These are phyloP conservation scores for Pseudocercospora eumusae DNA, from an alignment of 2,329 filamentous ascomycete genomes.

Conservation along the genomic window DNA sequence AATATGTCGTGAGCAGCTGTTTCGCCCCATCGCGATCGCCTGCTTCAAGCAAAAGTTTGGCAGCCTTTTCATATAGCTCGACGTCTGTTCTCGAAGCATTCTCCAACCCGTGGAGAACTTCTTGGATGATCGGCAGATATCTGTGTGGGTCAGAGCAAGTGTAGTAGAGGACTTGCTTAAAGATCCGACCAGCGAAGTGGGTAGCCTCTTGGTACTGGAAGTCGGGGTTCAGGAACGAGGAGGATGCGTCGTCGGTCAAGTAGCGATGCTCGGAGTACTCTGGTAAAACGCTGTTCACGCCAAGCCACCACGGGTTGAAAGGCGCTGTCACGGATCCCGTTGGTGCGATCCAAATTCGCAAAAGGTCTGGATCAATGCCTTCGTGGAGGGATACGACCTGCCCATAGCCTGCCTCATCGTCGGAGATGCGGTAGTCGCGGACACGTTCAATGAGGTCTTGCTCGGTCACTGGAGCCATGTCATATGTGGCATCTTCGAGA, in stretches of 20 bases:
- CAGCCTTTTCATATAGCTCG: constrained; percentile 23
- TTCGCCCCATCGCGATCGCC: constrained; percentile 25
- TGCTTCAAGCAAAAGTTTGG: constrained; percentile 18
- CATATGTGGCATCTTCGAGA: constrained; percentile 40
- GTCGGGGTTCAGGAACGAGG: constrained; percentile 40
- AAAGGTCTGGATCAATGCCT: constrained; percentile 37
- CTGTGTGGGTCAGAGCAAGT: constrained; percentile 24
- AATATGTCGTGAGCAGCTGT: constrained; percentile 24
- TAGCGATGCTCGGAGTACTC: constrained; percentile 42
- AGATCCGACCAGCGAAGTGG: constrained; percentile 26
- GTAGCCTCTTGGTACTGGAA: constrained; percentile 35
- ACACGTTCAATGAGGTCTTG: constrained; percentile 49
- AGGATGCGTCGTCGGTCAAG: constrained; percentile 39
- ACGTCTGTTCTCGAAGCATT: constrained; percentile 22
- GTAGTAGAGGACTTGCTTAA: constrained; percentile 30
- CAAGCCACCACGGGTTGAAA: constrained; percentile 42
- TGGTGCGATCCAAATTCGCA: constrained; percentile 41
- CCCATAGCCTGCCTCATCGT: constrained; percentile 43
- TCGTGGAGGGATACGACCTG: constrained; percentile 38
- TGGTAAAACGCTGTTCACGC: constrained; percentile 37
- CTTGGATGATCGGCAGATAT: constrained; percentile 25
- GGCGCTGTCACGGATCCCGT: constrained; percentile 41
- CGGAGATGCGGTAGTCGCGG: constrained; percentile 41
- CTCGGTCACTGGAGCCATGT: constrained; percentile 54
- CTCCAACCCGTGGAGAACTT: constrained; percentile 25